These are phyloP conservation scores for Penicillium subrubescens DNA, from an alignment of 495 filamentous ascomycete genomes.

Conservation along the genomic window DNA sequence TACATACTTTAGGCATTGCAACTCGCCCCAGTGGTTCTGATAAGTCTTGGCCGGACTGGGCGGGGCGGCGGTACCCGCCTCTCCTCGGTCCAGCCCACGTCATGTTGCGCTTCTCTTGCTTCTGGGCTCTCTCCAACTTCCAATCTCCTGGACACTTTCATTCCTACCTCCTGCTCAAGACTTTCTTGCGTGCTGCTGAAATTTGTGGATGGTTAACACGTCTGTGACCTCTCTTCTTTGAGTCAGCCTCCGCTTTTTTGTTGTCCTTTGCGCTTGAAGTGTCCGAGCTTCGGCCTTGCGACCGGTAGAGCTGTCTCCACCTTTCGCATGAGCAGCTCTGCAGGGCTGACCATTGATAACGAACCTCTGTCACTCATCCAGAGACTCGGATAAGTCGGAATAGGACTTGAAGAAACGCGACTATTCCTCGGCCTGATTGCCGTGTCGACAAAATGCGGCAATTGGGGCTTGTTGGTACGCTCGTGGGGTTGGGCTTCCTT, in stretches of 20 bases:
- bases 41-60: not conserved
- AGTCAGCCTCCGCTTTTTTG: not conserved
- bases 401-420: not conserved
- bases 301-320: not conserved
- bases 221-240: not conserved
- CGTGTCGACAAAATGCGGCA: slow-evolving; percentile 36
- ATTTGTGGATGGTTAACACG: not conserved
- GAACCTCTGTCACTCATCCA: not conserved
- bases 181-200: not conserved
- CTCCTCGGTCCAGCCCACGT: slow-evolving; percentile 3
- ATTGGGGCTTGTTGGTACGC: slow-evolving; percentile 29
- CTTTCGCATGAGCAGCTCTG: slow-evolving; percentile 2
- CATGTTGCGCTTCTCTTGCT: not conserved
- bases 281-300: slow-evolving; percentile 1
- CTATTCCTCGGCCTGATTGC: not conserved
- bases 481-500: slow-evolving; percentile 37
- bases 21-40: not conserved
- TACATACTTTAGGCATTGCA: not conserved
- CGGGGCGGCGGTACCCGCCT: slow-evolving; percentile 4
- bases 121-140: not conserved
- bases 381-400: not conserved
- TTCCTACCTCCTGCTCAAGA: not conserved
- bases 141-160: not conserved
- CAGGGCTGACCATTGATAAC: slow-evolving; percentile 9
- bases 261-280: not conserved